Percentiles rank a stretch among this genome's conserved stretches.
phyloP scores from a whole-genome alignment of 2,329 filamentous ascomycete species.

The Alternaria infectoria region DNA sequence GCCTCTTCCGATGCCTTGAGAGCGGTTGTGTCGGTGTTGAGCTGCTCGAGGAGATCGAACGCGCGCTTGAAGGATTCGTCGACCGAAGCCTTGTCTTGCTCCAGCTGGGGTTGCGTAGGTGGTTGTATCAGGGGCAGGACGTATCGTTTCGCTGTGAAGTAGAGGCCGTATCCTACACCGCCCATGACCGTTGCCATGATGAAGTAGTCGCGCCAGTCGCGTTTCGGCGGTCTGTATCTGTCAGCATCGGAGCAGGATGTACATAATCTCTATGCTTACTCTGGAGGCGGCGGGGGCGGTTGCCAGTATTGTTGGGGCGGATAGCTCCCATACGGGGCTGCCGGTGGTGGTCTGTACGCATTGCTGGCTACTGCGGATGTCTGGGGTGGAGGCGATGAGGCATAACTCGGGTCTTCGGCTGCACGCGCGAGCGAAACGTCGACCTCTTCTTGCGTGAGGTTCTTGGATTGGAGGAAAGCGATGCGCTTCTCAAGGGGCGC shows the following conservation, averaged over 20 bases:
- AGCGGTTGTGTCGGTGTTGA: conserved; percentile 85
- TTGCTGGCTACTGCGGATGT: conserved; percentile 48
- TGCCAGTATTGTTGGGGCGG: conserved; percentile 60
- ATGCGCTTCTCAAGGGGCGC: conserved; percentile 93
- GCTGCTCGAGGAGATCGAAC: conserved; percentile 88
- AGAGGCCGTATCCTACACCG: conserved; percentile 87
- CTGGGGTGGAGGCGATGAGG: conserved; percentile 56
- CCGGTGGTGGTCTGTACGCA: conserved; percentile 55
- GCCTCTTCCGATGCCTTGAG: conserved; percentile 87
- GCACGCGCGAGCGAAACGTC: conserved; percentile 80
- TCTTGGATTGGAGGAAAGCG: conserved; percentile 93
- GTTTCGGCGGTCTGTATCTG: conserved; percentile 63
- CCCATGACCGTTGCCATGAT: conserved; percentile 98
- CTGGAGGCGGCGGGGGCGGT: conserved; percentile 60
- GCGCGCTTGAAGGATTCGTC: conserved; percentile 93
- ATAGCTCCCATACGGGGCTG: conserved; percentile 58
- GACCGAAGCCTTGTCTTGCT: conserved; percentile 91
- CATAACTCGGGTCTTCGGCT: conserved; percentile 61
- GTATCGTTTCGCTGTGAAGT: conserved; percentile 86
- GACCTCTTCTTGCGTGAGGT: conserved; percentile 95
- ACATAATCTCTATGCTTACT: conserved; percentile 47
- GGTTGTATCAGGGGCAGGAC: conserved; percentile 89
- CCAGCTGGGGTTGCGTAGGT: conserved; percentile 89
- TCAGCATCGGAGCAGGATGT: conserved; percentile 19
- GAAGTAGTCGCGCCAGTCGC: conserved; percentile 99